Conservation (phyloP, 2,329 filamentous ascomycete species). For the Trichoderma sp. region DNA sequence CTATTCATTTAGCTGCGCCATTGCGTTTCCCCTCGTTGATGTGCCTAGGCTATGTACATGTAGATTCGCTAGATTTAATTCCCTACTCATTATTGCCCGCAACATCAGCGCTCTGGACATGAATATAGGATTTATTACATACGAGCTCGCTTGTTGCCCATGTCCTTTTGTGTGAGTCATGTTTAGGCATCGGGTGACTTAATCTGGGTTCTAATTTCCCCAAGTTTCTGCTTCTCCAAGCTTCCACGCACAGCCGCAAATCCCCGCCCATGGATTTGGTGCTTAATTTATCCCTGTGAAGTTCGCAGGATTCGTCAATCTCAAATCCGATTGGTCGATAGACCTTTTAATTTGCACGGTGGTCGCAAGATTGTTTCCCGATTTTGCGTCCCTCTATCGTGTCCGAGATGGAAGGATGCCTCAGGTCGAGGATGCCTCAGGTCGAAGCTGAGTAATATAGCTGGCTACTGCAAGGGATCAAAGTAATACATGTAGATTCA, state of each 20-base stretch:
- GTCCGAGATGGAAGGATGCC: background rate
- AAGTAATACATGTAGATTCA: background rate
- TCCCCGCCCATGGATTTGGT: no score
- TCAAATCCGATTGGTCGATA: slow-evolving; percentile 9
- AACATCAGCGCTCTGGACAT: no score
- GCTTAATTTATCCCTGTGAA: background rate
- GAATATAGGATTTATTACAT: no score
- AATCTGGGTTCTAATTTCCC: background rate
- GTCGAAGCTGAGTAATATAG: no score
- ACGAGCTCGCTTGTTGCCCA: background rate
- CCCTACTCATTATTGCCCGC: no score
- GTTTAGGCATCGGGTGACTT: background rate
- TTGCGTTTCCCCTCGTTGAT: no score
- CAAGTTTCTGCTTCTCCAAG: background rate
- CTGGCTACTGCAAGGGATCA: background rate
- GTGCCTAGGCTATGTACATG: no score
- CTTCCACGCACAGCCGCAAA: background rate
- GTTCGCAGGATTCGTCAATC: background rate
- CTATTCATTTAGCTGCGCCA: no score
- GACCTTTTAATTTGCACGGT: background rate
- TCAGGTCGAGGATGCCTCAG: background rate
- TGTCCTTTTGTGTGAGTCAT: background rate
- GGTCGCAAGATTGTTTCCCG: background rate
- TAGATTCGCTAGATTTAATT: no score
- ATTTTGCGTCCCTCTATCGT: background rate